Evolutionary conservation across 2,329 filamentous ascomycete species (phyloP).

Genomic region (Aureobasidium subglaciale): DNA sequence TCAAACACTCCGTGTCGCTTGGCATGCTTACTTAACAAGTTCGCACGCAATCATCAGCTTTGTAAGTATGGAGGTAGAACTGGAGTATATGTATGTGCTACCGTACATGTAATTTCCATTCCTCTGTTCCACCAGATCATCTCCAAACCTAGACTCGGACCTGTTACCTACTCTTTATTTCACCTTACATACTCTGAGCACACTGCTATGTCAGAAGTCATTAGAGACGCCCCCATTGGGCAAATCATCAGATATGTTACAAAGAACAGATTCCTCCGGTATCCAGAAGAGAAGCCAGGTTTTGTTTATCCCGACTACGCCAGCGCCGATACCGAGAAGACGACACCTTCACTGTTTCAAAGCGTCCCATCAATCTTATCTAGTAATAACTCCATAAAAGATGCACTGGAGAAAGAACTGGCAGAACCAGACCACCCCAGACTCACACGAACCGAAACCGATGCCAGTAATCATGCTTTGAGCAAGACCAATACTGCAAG

Average conservation of each 20-base stretch:
- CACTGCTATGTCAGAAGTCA: slow-evolving; percentile 30
- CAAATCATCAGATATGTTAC: slow-evolving; percentile 40
- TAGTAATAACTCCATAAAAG: neutral
- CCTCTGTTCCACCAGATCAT: neutral
- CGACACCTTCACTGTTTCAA: neutral
- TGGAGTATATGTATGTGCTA: slow-evolving; percentile 1
- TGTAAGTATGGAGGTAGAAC: neutral
- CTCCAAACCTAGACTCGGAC: too few relatives aligned
- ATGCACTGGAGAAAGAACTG: neutral
- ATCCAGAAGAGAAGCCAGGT: slow-evolving; percentile 46
- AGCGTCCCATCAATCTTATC: neutral
- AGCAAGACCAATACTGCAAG: slow-evolving; percentile 2
- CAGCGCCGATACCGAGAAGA: slow-evolving; percentile 16
- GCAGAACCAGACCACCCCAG: neutral
- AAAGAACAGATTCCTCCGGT: slow-evolving; percentile 36
- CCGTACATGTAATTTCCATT: neutral
- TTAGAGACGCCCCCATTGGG: slow-evolving; percentile 42
- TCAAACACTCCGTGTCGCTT: neutral
- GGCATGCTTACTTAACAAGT: slow-evolving; percentile 4
- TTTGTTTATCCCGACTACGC: slow-evolving; percentile 47
- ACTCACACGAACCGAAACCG: slow-evolving; percentile 14
- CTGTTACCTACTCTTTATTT: neutral
- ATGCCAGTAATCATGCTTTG: neutral
- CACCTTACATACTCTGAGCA: too few relatives aligned
- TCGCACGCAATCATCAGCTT: slow-evolving; percentile 11